Base-by-base conservation (phyloP, 1,284 basidiomycete species). In the Ceratobasidium papillatum region DNA sequence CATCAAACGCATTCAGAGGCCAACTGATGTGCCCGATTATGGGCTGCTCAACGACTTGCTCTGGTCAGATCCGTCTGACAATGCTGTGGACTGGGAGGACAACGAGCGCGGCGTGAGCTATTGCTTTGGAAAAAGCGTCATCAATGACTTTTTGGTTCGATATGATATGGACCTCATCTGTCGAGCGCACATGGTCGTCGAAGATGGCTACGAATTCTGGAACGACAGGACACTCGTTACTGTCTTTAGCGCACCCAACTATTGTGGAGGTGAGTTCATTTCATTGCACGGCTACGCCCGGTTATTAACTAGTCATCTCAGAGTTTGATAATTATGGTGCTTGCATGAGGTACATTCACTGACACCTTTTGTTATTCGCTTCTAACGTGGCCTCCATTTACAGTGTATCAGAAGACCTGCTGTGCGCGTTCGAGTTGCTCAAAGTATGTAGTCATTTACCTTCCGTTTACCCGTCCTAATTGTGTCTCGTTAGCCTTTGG, bases 181-280 rank as follows among this genome's bases (percentile, higher is more conserved):
- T 85, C 91, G 98, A 69, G 98, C 98, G 51, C 98, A 99, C 84
- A 99, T 99, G 98, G 98, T 99, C 47, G 98, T 99, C 72, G 98
- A 99, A 82, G 95, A 96, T 81, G 98, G 97, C 1, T 99, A 99
- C 81, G 98, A 99, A 85, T 99, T 99, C 81, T 99, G 98, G 95
- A 99, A 99, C 80, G 98, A 99, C 80, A 88, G 98, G 77, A 99
- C 97, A 69, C 84, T 99, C 78, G 98, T 99, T 59, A 99, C 98
- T 0, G 96, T 99, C 63, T 99, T 99, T 83, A 97, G 95, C 78
- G 98, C 98, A 72, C 96, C 96, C 9, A 98, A 98, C 81, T 98
- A 98, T 80, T 98, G 95, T 81, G 95, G 94, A 84, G 97, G 96
- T 96, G 80, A 85, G 91, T 86, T 30, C 30, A n/a, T 73, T 54